Evolutionary conservation across 176 grass and related monocot genomes (phyloP).

Genomic region (Olyra latifolia): DNA sequence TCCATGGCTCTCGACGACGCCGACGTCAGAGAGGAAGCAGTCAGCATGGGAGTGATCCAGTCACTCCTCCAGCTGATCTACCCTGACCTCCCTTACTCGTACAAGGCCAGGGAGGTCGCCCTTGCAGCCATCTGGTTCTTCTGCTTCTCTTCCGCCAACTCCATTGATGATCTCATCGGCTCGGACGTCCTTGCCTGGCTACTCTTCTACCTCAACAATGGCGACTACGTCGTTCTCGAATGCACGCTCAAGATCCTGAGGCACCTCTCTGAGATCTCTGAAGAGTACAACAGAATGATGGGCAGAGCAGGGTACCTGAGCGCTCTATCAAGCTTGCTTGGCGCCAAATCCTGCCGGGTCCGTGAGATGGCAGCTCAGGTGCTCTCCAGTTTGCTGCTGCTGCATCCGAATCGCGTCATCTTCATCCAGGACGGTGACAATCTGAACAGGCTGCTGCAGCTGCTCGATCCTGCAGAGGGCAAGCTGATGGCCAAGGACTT

Average conservation of each 20-base stretch:
- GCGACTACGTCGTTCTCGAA: constrained; percentile 59
- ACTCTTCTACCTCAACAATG: constrained; percentile 69
- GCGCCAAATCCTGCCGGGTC: constrained; percentile 58
- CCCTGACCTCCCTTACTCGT: constrained; percentile 59
- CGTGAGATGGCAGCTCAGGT: constrained; percentile 65
- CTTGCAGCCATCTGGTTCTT: constrained; percentile 63
- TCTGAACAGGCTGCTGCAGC: constrained; percentile 59
- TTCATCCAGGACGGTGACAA: constrained; percentile 70
- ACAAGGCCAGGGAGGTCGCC: constrained; percentile 79
- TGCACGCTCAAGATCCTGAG: constrained; percentile 60
- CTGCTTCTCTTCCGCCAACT: constrained; percentile 56
- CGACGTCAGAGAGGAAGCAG: constrained; percentile 44
- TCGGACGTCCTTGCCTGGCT: constrained; percentile 50
- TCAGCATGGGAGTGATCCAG: constrained; percentile 59
- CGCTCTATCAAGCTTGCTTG: constrained; percentile 57
- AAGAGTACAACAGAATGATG: constrained; percentile 60
- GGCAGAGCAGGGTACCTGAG: constrained; percentile 60
- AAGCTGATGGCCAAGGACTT: constrained; percentile 52
- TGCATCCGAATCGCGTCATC: constrained; percentile 47
- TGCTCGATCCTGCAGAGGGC: constrained; percentile 59
- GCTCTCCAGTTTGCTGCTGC: constrained; percentile 51
- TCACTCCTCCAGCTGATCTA: constrained; percentile 70
- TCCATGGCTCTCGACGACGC: constrained; percentile 63
- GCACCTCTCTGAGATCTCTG: constrained; percentile 58
- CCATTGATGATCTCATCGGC: constrained; percentile 45